These are phyloP conservation scores for Nakataea oryzae DNA, from an alignment of 2,329 filamentous ascomycete species.

Conservation along the genomic window DNA sequence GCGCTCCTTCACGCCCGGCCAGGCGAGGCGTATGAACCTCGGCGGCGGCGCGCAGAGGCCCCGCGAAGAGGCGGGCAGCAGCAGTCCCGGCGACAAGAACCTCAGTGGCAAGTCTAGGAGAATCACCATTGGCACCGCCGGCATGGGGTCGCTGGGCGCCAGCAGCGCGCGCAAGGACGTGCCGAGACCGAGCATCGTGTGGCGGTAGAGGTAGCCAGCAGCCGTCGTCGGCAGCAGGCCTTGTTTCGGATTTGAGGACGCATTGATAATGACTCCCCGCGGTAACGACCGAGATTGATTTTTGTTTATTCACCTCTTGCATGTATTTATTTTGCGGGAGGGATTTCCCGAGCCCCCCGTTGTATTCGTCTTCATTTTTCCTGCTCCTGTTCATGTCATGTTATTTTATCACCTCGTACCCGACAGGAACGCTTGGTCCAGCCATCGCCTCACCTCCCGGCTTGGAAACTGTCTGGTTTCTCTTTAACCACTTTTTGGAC, in stretches of 20 bases:
- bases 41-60: conserved; percentile 16
- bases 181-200: conserved; percentile 12
- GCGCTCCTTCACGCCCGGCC: conserved; percentile 35
- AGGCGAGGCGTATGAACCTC: conserved; percentile 48
- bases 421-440: neutral
- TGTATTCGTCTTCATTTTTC: neutral
- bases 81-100: conserved; percentile 6
- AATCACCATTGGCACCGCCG: conserved; percentile 30
- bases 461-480: neutral
- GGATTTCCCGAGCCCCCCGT: neutral
- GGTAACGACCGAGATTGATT: neutral
- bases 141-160: conserved; percentile 9
- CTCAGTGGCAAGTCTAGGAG: conserved; percentile 23
- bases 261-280: too few species aligned
- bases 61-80: conserved; percentile 7
- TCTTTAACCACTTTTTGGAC: neutral
- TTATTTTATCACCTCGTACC: neutral
- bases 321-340: neutral
- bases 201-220: conserved; percentile 9
- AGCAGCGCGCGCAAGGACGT: conserved; percentile 4
- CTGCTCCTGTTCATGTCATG: neutral
- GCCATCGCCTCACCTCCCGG: neutral
- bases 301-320: too few species aligned
- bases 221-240: neutral
- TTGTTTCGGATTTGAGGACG: neutral